Percentiles rank a stretch among this genome's conserved stretches.
phyloP scores from a whole-genome alignment of 1,284 basidiomycete genomes.

The Hymenochaete sp. region DNA sequence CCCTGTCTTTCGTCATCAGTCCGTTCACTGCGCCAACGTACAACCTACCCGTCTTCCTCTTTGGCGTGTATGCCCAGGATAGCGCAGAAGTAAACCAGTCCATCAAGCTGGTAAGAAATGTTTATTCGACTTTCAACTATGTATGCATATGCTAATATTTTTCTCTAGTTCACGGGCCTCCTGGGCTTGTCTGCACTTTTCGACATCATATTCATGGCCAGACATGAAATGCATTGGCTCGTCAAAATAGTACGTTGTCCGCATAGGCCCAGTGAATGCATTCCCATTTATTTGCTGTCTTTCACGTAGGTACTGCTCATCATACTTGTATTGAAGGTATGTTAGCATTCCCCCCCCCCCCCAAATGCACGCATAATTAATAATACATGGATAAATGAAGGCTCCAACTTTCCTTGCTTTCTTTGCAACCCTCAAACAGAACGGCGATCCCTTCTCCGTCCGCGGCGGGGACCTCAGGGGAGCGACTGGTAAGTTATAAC shows the following conservation, averaged over 20 bases:
- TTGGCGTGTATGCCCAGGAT: conserved; percentile 64
- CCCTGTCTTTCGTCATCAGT: conserved; percentile 51
- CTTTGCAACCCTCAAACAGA: conserved; percentile 45
- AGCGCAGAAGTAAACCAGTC: conserved; percentile 53
- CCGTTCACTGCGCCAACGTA: conserved; percentile 56
- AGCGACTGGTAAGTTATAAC: conserved; percentile 45
- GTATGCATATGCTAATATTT: not conserved
- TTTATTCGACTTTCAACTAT: not conserved
- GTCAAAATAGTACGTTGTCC: conserved; percentile 45
- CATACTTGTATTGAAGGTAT: not conserved
- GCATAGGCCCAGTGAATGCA: conserved; percentile 56
- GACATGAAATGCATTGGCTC: conserved; percentile 46
- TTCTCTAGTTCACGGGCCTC: conserved; percentile 52
- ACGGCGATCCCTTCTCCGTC: conserved; percentile 52
- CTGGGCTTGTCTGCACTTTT: conserved; percentile 51
- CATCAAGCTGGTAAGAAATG: conserved; percentile 53
- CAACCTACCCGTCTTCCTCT: conserved; percentile 67
- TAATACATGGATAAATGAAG: too few species aligned
- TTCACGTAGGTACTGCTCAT: not conserved
- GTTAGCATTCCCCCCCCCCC: too few species aligned
- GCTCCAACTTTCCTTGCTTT: conserved; percentile 55
- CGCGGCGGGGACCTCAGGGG: conserved; percentile 46
- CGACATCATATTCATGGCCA: conserved; percentile 65
- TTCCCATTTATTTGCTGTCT: not conserved
- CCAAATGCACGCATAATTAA: too few species aligned